phyloP scores from a whole-genome alignment of 768 basidiomycete genomes.

The Mycena polygramma region DNA sequence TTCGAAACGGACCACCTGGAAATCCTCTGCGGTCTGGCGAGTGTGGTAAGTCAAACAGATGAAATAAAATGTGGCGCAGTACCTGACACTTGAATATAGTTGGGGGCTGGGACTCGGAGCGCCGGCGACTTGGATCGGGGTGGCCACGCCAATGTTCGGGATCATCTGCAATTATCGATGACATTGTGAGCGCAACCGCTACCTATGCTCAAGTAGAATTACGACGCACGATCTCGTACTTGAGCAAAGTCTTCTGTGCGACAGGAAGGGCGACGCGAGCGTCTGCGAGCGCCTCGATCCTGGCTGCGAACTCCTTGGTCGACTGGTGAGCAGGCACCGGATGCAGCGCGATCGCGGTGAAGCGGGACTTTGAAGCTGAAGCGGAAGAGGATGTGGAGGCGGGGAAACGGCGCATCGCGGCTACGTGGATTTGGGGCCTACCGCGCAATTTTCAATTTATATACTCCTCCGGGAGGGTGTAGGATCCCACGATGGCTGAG shows the following conservation, averaged over 20 bases:
- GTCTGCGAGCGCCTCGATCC: background rate
- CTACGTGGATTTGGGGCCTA: no score
- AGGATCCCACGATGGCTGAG: no score
- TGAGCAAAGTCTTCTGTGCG: background rate
- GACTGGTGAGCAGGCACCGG: background rate
- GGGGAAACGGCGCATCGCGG: no score
- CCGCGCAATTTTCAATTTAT: no score
- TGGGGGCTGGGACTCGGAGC: background rate
- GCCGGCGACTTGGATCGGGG: background rate
- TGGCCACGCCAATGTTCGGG: background rate
- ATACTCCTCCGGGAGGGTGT: no score
- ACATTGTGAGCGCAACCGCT: background rate
- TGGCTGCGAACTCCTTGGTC: background rate
- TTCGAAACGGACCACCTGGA: no score
- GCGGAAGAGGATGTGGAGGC: no score
- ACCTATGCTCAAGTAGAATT: background rate
- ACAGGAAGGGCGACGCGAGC: background rate
- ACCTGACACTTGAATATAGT: background rate
- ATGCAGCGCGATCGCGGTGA: background rate
- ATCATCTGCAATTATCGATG: background rate
- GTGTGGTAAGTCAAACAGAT: no score
- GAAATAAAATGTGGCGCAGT: no score
- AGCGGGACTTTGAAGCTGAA: background rate
- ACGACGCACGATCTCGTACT: background rate
- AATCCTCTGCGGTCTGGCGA: no score